Evolutionary conservation across 805 yeast species (phyloP), one percentile per base, ranked within the genome.

Genomic region (Torulaspora franciscae): DNA sequence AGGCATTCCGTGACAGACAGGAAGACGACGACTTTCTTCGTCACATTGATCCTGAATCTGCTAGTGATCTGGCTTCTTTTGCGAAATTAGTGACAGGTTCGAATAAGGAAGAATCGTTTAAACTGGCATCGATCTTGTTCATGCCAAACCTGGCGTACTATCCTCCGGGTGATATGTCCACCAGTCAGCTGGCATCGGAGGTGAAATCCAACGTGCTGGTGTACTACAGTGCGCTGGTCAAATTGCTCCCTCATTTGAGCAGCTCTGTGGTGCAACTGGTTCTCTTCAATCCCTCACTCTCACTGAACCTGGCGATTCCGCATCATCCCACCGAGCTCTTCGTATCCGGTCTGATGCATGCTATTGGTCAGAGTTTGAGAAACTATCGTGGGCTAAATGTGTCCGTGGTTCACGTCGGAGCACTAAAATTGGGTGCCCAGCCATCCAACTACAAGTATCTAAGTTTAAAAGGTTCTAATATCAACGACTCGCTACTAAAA

Each of bases 111-210:
- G 36, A 27, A 8, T 37, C 36, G 7, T 44, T 36, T 15, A 47
- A 44, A 17, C 34, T 62, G 32, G 51, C 57, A 5, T 57, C 66
- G 5, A 55, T 63, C 9, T 45, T 63, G 10, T 54, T 63, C 27
- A 61, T 62, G 55, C 67, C 67, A 17, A 62, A 59, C 44, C 36
- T 62, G n/a, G 54, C 66, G 5, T 63, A 60, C 42, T 57, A 61
- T 41, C 57, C 63, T 4, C 50, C 63, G 1, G 66, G 66, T 1
- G 55, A 52, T 13, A 37, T 54, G 7, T 53, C 64, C 1, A 37
- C 53, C 9, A 48, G 47, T 10, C 49, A 46, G 15, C 41, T 60
- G 30, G 54, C 56, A 32, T 32, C 51, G 15, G 66, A 61, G 44
- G 42, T 62, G 3, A 53, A 52, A 34, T 46, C 58, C 11, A 62